A percentile compares a stretch with the other conserved stretches of the same genome.
Conservation (phyloP, 805 yeast genomes). For the Candida suzukii region DNA sequence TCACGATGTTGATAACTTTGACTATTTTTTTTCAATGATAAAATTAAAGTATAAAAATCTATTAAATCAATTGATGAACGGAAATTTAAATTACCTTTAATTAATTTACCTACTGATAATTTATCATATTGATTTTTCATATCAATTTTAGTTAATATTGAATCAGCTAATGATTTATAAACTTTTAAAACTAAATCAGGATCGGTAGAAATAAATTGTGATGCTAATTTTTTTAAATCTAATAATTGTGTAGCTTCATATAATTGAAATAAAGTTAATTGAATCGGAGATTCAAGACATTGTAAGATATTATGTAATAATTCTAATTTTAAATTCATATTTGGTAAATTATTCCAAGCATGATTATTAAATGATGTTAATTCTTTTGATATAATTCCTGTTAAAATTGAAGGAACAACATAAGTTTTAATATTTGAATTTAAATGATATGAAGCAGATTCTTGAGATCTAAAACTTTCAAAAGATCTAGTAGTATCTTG, state of each 20-base stretch:
- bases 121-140: constrained; percentile 22
- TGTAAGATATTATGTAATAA: constrained; percentile 27
- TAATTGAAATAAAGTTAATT: constrained; percentile 31
- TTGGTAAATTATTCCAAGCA: constrained; percentile 26
- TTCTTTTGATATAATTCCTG: constrained; percentile 21
- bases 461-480: constrained; percentile 19
- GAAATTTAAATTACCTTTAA: constrained; percentile 15
- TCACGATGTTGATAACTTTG: constrained; percentile 25
- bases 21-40: constrained; percentile 42
- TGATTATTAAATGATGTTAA: constrained; percentile 18
- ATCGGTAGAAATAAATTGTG: constrained; percentile 14
- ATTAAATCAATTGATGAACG: constrained; percentile 15
- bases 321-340: constrained; percentile 26
- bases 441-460: neutral
- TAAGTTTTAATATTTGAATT: constrained; percentile 8
- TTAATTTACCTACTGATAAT: constrained; percentile 18
- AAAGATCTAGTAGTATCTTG: constrained; percentile 19
- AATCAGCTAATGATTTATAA: constrained; percentile 16
- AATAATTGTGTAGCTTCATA: constrained; percentile 27
- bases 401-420: constrained; percentile 23
- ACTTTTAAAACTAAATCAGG: constrained; percentile 15
- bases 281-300: constrained; percentile 32
- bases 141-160: constrained; percentile 10
- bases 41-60: constrained; percentile 35
- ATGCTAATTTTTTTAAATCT: constrained; percentile 22